Conservation (phyloP, 495 filamentous ascomycete genomes). For the Penicillium argentinense region DNA sequence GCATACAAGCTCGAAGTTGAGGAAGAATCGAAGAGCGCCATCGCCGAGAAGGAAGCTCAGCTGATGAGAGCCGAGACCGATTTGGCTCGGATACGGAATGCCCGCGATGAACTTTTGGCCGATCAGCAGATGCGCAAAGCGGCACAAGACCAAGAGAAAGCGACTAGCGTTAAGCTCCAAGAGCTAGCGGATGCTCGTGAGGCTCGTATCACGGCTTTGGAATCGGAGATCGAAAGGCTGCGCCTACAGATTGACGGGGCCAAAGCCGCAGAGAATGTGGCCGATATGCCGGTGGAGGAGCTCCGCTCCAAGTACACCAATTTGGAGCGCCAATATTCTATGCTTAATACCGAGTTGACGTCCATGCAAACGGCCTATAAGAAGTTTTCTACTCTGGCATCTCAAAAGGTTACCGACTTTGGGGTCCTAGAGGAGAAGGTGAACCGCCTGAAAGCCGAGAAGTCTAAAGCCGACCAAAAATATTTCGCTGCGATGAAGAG, state of each 20-base stretch:
- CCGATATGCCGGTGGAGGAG: conserved; percentile 58
- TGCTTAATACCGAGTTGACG: conserved; percentile 82
- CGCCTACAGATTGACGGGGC: conserved; percentile 51
- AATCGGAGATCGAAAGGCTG: conserved; percentile 76
- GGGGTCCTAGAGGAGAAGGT: conserved; percentile 75
- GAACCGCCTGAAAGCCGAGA: conserved; percentile 74
- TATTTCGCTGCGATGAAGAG: conserved; percentile 94
- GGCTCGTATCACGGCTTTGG: conserved; percentile 72
- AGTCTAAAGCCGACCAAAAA: conserved; percentile 94
- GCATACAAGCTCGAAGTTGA: conserved; percentile 77
- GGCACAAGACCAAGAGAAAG: conserved; percentile 71
- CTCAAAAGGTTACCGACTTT: conserved; percentile 80
- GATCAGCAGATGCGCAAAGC: conserved; percentile 79
- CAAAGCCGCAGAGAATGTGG: conserved; percentile 40
- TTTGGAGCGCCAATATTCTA: conserved; percentile 73
- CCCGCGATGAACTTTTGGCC: conserved; percentile 78
- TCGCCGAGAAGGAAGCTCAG: conserved; percentile 76
- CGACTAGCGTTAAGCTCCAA: conserved; percentile 64
- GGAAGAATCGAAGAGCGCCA: conserved; percentile 65
- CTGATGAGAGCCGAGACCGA: conserved; percentile 79
- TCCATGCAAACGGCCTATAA: conserved; percentile 85
- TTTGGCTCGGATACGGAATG: conserved; percentile 76
- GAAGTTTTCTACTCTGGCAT: conserved; percentile 77
- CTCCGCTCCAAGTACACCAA: conserved; percentile 69
- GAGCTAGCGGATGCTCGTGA: conserved; percentile 76